A percentile compares a stretch with the other conserved stretches of the same genome.
Conservation (phyloP, 129 eudicot genomes). For the Flaveria sonorensis region DNA sequence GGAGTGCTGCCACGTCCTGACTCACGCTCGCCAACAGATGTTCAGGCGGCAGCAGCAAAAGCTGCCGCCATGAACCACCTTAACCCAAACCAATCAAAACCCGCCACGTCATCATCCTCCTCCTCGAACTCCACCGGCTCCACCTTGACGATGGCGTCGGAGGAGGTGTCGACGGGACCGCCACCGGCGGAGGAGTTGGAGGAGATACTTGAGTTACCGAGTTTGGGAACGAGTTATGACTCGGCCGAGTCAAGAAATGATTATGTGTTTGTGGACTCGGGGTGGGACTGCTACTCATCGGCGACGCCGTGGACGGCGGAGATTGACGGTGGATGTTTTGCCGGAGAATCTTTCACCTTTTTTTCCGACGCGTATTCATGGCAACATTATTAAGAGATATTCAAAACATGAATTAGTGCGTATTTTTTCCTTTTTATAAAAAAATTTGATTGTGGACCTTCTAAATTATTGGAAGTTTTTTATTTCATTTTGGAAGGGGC, state of each 20-base stretch:
- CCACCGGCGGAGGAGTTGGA: constrained; percentile 43
- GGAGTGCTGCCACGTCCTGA: constrained; percentile 52
- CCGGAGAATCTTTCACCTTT: constrained; percentile 35
- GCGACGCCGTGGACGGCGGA: constrained; percentile 35
- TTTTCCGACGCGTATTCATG: constrained; percentile 51
- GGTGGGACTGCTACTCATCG: constrained; percentile 41
- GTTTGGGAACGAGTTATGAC: constrained; percentile 52
- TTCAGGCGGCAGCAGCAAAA: constrained; percentile 68
- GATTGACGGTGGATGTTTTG: constrained; percentile 34
- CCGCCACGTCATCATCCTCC: constrained; percentile 43
- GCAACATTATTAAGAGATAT: constrained; percentile 41
- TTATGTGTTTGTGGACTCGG: constrained; percentile 47
- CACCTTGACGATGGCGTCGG: constrained; percentile 25
- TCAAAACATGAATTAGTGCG: constrained; percentile 11
- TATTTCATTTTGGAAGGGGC: neutral
- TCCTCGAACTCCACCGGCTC: constrained; percentile 30
- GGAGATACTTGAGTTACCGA: constrained; percentile 66
- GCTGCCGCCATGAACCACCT: constrained; percentile 55
- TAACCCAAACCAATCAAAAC: constrained; percentile 16
- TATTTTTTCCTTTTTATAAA: neutral
- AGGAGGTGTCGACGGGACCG: constrained; percentile 33
- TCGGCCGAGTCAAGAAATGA: constrained; percentile 53
- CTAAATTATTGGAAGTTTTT: neutral
- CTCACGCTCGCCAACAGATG: constrained; percentile 44
- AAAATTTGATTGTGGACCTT: constrained; percentile 9